Base-by-base conservation (phyloP, 2,329 filamentous ascomycete genomes). In the Colletotrichum caudatum region DNA sequence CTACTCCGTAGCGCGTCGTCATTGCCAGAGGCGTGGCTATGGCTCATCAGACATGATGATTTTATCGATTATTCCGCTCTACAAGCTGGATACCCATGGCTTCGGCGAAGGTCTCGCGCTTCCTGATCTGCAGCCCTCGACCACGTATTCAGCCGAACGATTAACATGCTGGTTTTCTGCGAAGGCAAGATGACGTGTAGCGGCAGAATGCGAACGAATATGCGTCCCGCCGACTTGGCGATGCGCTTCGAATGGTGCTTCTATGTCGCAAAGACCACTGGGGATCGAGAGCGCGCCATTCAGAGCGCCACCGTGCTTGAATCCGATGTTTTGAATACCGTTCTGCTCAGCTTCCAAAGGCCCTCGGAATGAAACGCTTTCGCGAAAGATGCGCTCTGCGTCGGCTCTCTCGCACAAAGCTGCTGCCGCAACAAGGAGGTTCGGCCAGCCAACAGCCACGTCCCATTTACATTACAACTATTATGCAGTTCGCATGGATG, bases 121-220 rank as follows among this genome's bases (percentile, higher is more conserved):
- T 63, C 50, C 53, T 66, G 67, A n/a, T 48, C 54, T 74, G 35
- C 48, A 46, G 35, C 64, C 71, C 23, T 64, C 72, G 8, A 74
- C 73, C 8, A 39, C 54, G 18, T 73, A 64, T 58, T 76, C 64
- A 20, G 72, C 59, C 2, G 76, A 78, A 3, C 72, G 73, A 0
- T 76, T 76, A 5, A 77, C 63, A 1, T 71, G 67, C n/a, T 72
- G 23, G 1, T 69, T 64, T 3, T 74, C 71, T 1, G 75, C 44
- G 12, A 77, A 78, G 0, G 76, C 76, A 0, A 64, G 11, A 37
- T 77, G 76, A n/a, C 74, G 76, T 33, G 72, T 58, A 0, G 76
- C 74, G 8, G 76, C 46, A 11, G 74, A 73, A 18, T 77, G 76
- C 14, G 35, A 51, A 0, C 74, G 76, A n/a, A 77, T 58, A 7